Base-by-base conservation (phyloP, 1,139 yeast genomes). In the Diutina catenulata region DNA sequence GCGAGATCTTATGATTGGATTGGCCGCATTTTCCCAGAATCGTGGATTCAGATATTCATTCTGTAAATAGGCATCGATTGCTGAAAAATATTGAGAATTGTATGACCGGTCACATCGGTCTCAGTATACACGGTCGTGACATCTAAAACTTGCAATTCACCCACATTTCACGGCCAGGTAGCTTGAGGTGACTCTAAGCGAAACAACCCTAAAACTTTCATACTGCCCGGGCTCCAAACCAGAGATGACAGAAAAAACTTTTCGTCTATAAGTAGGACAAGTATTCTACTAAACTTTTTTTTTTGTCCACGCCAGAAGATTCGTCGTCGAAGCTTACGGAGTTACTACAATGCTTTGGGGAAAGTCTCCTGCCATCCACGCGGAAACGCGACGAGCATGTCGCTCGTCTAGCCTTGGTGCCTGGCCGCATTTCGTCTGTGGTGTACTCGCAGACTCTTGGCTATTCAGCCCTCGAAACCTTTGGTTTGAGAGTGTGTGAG, bases 1-100 rank as follows among this genome's bases (percentile, higher is more conserved):
- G 72, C 78, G 1, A 51, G 75, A 31, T 46, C 58, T 5, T 64
- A 71, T 40, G 69, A 64, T 28, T 49, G 58, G 49, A 45, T 66
- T 7, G 42, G 65, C 2, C 46, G 56, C 27, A 29, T 60, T 3
- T 43, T 66, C 5, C 71, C 73, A 1, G 56, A 31, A 21, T n/a
- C 26, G 7, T 31, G 35, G 35, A 31, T 31, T 13, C 18, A 18
- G 13, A 7, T 14, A 13, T 27, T 27, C 10, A 27, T 27, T 7
- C 5, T 4, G 9, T 7, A 7, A 21, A 9, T 6, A 21, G 9
- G 8, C 9, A 21, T 21, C 23, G 23, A 21, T 21, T 6, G 6
- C 6, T 6, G 23, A 21, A 21, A 9, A 21, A 9, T 21, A 21
- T n/a, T n/a, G n/a, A n/a, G n/a, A n/a, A n/a, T n/a, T n/a, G n/a